Base-by-base conservation (phyloP, 192 early-diverging fungal genomes). In the Gamsiella multidivaricata region DNA sequence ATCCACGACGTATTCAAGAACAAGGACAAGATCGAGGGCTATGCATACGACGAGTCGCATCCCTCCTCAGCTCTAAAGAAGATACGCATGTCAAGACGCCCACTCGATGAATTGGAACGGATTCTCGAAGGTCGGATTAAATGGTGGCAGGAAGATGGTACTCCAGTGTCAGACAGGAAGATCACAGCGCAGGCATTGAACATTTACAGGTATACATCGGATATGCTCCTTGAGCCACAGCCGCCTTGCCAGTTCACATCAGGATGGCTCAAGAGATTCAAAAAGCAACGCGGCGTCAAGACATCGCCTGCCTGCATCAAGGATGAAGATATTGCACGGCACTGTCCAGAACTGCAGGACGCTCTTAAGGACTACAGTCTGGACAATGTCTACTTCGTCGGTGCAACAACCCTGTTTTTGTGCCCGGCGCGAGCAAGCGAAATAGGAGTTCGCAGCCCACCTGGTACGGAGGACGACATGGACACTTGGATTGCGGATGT, bases 371-470 rank as follows among this genome's bases (percentile, higher is more conserved):
- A 14, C 15, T 36, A 32, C 28, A 28, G n/a, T 31, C 26, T 31
- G 11, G 17, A n/a, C 41, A 42, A 60, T 29, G 46, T 60, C 6
- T 60, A 60, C 58, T 29, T 42, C 4, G 43, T 33, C 28, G 43
- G 29, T 20, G 6, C 46, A 6, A 12, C 39, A 32, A 46, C 14
- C 22, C 43, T 60, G 39, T 60, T 60, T 36, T 26, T 60, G 26
- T 25, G n/a, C 29, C 8, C 22, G 3, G 8, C 17, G 22, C 25
- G 42, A 8, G 2, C 14, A 14, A 14, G 14, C 8, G 39, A 41
- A 5, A 43, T 23, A 10, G 11, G 17, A 58, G 12, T 29, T 25
- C 9, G 12, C 14, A 41, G 39, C 14, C 39, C 18, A 11, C 14
- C n/a, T 8, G 22, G 3, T 25, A 12, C 18, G 3, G 15, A 15